These are phyloP conservation scores for Sonneratia caseolaris DNA, from an alignment of 345 rosid genomes.

Conservation along the genomic window DNA sequence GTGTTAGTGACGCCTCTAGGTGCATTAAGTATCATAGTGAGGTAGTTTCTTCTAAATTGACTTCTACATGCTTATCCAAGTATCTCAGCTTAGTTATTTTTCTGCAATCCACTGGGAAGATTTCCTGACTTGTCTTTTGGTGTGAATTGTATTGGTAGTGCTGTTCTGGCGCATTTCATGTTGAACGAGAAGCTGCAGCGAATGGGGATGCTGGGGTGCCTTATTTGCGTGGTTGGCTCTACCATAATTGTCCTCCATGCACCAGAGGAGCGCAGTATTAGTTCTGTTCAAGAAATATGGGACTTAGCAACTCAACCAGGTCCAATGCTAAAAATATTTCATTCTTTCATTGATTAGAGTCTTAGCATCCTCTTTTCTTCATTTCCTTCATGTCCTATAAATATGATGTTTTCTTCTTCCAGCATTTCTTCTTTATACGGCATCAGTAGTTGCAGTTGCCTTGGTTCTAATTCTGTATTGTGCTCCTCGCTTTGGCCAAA, in stretches of 20 bases:
- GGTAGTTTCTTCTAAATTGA: slow-evolving; percentile 21
- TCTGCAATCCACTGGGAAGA: neutral
- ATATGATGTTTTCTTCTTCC: slow-evolving; percentile 13
- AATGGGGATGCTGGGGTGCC: slow-evolving; percentile 73
- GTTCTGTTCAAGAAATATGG: slow-evolving; percentile 62
- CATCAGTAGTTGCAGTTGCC: slow-evolving; percentile 44
- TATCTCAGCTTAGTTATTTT: neutral
- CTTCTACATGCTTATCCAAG: neutral
- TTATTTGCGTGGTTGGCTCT: slow-evolving; percentile 65
- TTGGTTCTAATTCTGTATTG: slow-evolving; percentile 51
- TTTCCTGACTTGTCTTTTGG: slow-evolving; percentile 9
- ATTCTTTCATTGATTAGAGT: neutral
- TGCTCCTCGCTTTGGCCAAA: slow-evolving; percentile 68
- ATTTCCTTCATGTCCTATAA: neutral
- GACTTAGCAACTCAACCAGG: slow-evolving; percentile 69
- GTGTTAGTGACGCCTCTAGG: slow-evolving; percentile 73
- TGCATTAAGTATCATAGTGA: slow-evolving; percentile 67
- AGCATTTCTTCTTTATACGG: slow-evolving; percentile 70
- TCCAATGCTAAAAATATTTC: slow-evolving; percentile 6
- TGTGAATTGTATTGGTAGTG: slow-evolving; percentile 29
- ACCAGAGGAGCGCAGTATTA: slow-evolving; percentile 39
- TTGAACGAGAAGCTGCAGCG: slow-evolving; percentile 57
- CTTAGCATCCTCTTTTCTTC: neutral
- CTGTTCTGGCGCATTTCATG: slow-evolving; percentile 62
- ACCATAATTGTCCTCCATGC: slow-evolving; percentile 66